Evolutionary conservation across 2,329 filamentous ascomycete species (phyloP), one percentile per base, ranked within the genome.

Genomic region (Rutstroemia sp.): DNA sequence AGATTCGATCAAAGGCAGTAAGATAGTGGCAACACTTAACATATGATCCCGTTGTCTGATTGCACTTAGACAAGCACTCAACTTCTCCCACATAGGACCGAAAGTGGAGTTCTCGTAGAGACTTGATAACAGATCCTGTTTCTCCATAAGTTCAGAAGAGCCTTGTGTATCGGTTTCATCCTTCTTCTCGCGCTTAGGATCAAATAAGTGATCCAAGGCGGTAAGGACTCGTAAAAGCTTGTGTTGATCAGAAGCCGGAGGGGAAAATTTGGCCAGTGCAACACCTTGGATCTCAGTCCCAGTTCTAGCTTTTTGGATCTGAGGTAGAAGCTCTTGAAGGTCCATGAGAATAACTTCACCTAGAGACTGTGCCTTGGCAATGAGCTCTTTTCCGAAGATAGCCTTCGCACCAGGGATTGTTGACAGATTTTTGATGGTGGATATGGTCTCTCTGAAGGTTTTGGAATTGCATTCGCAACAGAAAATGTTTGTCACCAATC

Each of bases 391-490:
- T n/a, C 94, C 94, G 70, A 99, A 97, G 10, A 90, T 80, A 53
- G 88, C 82, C 72, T 95, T 94, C 17, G 92, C 91, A 12, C 88
- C 90, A 16, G 92, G 91, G 59, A 99, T 94, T 41, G 89, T 86
- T 5, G 92, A 97, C 45, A 99, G 80, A 67, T 97, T 96, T 75
- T 96, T 97, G 76, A 99, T 96, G n/a, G 95, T 95, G 16, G 92
- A 94, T 54, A 99, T 81, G 0, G 94, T 97, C 71, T 97, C 95
- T 69, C 94, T 89, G 79, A 99, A 99, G 0, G 94, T 97, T 77
- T 96, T 96, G 61, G 89, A 92, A 68, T 90, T 96, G 73, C 94
- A 99, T 72, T 99, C 94, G 60, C 92, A 92, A 45, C 95, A 90
- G 63, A 99, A 88, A 57, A 99, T 96, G 69, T 94, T 94, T 64